phyloP scores from a whole-genome alignment of 2,329 filamentous ascomycete species.

The Sclerotinia trifoliorum region DNA sequence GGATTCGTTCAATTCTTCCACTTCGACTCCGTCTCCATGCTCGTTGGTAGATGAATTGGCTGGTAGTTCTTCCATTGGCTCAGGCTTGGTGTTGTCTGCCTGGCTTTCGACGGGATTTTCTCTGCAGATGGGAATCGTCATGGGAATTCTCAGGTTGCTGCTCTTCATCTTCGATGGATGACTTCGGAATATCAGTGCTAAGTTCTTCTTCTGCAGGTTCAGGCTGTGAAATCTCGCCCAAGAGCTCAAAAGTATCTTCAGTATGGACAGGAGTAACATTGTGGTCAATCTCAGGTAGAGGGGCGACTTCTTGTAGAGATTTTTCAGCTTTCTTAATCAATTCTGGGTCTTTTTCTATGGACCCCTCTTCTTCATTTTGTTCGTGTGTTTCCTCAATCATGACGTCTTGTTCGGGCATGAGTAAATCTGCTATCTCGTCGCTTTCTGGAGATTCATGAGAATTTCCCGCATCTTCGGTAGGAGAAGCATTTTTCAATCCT shows the following conservation, averaged over 20 bases:
- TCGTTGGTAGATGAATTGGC: not conserved
- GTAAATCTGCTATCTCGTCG: conserved; percentile 12
- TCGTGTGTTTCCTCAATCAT: not conserved
- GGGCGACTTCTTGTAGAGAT: not conserved
- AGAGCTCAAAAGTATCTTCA: not conserved
- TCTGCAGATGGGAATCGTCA: not conserved
- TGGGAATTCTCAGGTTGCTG: not conserved
- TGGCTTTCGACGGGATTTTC: not conserved
- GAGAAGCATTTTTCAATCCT: not conserved
- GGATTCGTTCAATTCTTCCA: not conserved
- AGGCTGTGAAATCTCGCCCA: not conserved
- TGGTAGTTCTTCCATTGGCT: not conserved
- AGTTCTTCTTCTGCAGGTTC: not conserved
- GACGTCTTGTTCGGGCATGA: conserved; percentile 13
- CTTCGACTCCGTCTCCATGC: not conserved
- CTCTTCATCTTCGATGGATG: not conserved
- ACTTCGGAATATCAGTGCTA: not conserved
- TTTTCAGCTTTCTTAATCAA: not conserved
- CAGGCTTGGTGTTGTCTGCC: not conserved
- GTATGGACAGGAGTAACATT: not conserved
- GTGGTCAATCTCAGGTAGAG: not conserved
- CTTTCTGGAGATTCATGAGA: not conserved
- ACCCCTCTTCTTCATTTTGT: not conserved
- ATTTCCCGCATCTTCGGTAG: not conserved
- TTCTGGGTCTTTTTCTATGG: not conserved